Percentiles rank a stretch among this genome's conserved stretches.
Conservation (phyloP, 495 filamentous ascomycete species). For the Penicillium robsamsonii region DNA sequence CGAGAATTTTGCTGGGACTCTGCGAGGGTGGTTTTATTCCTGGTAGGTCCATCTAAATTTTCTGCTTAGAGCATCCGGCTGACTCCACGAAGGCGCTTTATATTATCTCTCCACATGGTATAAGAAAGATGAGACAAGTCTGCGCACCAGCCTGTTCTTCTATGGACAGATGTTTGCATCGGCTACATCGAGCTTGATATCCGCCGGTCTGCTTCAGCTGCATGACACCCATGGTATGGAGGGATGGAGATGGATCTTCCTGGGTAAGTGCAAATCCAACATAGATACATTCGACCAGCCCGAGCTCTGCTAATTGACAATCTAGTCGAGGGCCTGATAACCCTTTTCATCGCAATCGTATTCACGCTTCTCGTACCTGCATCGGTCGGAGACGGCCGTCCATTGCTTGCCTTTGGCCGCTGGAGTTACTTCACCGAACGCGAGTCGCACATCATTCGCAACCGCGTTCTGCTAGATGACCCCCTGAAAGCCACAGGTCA, state of each 20-base stretch:
- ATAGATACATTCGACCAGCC: background rate
- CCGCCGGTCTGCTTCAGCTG: constrained; percentile 50
- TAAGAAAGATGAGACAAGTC: constrained; percentile 54
- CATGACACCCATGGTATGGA: constrained; percentile 45
- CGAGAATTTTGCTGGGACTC: constrained; percentile 54
- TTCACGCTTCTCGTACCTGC: constrained; percentile 52
- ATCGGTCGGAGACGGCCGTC: constrained; percentile 37
- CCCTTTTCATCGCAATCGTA: constrained; percentile 48
- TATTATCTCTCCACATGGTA: constrained; percentile 62
- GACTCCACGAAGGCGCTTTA: constrained; percentile 54
- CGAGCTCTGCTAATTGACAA: background rate
- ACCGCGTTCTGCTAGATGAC: constrained; percentile 46
- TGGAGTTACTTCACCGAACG: constrained; percentile 45
- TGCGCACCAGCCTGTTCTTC: constrained; percentile 55
- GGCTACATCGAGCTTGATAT: constrained; percentile 53
- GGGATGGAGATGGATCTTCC: constrained; percentile 65
- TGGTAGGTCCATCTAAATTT: constrained; percentile 20
- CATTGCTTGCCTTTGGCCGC: constrained; percentile 41
- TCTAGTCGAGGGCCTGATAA: constrained; percentile 54
- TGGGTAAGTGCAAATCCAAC: constrained; percentile 30
- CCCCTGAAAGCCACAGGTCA: constrained; percentile 40
- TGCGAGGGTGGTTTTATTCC: constrained; percentile 61
- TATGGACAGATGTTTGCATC: constrained; percentile 54
- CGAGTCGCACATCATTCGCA: constrained; percentile 42
- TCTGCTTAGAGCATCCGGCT: constrained; percentile 18